These are phyloP conservation scores for Pisolithus orientalis DNA, from an alignment of 768 basidiomycete genomes.

Conservation along the genomic window DNA sequence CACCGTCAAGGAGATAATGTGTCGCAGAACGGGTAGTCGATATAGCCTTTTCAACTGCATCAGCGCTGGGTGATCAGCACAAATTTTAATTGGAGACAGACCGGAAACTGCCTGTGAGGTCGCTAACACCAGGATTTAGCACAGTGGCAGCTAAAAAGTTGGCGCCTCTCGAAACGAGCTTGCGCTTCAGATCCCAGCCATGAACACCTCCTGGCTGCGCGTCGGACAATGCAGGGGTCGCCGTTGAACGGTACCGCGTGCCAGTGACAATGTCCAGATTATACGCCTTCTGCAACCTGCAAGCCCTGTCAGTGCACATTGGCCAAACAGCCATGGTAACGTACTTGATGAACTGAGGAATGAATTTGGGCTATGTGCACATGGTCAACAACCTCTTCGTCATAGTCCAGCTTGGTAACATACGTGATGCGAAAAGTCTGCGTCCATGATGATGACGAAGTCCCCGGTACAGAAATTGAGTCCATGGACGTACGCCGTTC, in stretches of 20 bases:
- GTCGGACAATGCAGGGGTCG: conserved; percentile 50
- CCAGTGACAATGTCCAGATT: conserved; percentile 93
- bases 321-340: conserved; percentile 1
- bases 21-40: conserved; percentile 63
- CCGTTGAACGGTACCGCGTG: conserved; percentile 70
- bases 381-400: conserved; percentile 3
- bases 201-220: conserved; percentile 79
- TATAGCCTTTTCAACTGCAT: conserved; percentile 50
- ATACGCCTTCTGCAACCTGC: conserved; percentile 74
- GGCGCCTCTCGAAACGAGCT: conserved; percentile 81
- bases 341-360: conserved; percentile 85
- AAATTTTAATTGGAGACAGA: conserved; percentile 26
- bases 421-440: conserved; percentile 94
- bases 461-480: conserved; percentile 85
- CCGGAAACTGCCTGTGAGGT: conserved; percentile 89
- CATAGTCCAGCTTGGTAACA: neutral
- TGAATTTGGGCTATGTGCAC: conserved; percentile 78
- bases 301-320: conserved; percentile 3
- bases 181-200: conserved; percentile 89
- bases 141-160: conserved; percentile 88
- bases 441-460: conserved; percentile 97
- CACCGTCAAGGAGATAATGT: conserved; percentile 78
- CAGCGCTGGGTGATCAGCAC: neutral
- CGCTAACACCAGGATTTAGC: conserved; percentile 79
- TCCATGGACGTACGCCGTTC: conserved; percentile 90